phyloP scores from a whole-genome alignment of 179 eudicot species.

The Spergularia azorica region DNA sequence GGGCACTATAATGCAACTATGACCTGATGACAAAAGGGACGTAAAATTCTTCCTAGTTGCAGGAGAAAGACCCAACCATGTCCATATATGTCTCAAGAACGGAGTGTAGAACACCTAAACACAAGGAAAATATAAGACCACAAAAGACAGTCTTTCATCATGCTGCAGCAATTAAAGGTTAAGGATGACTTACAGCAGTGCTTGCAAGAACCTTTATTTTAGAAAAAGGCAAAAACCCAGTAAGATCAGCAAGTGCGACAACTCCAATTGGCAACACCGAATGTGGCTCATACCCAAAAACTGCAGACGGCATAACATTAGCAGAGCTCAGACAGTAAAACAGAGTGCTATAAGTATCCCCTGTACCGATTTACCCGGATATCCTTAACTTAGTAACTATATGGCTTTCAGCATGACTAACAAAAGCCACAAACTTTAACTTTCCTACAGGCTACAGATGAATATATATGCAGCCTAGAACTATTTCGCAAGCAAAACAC shows the following conservation, averaged over 20 bases:
- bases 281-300: conserved; percentile 93
- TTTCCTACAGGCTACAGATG: no score
- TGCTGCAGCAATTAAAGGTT: conserved; percentile 18
- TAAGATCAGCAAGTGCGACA: conserved; percentile 66
- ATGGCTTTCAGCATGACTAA: background rate
- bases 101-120: conserved; percentile 84
- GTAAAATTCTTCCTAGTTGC: conserved; percentile 73
- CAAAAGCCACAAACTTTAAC: no score
- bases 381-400: no score
- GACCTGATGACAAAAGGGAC: conserved; percentile 65
- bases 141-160: background rate
- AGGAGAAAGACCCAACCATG: conserved; percentile 83
- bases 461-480: no score
- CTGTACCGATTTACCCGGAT: background rate
- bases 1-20: conserved; percentile 84
- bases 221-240: conserved; percentile 72
- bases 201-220: conserved; percentile 85
- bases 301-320: conserved; percentile 41
- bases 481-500: no score
- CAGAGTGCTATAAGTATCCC: background rate
- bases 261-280: conserved; percentile 91
- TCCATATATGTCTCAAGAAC: conserved; percentile 87
- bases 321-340: background rate
- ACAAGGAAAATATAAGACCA: conserved; percentile 14
- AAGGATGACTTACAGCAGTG: conserved; percentile 64